A percentile compares a stretch with the other conserved stretches of the same genome.
phyloP scores from a whole-genome alignment of 2,329 filamentous ascomycete genomes.

The Curvularia sp. region DNA sequence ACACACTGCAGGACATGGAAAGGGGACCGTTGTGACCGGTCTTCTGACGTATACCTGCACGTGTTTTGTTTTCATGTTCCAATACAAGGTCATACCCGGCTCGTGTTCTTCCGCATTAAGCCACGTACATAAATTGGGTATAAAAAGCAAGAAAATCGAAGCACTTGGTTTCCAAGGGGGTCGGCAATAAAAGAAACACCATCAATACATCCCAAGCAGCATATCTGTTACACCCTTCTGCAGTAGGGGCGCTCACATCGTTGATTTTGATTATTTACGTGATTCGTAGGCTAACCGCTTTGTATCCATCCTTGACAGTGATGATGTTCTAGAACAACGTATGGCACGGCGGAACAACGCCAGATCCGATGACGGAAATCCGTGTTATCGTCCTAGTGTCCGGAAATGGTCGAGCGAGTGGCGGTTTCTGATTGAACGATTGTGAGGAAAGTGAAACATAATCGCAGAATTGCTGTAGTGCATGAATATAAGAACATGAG shows the following conservation, averaged over 20 bases:
- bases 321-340: conserved; percentile 27
- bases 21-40: conserved; percentile 18
- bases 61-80: not conserved
- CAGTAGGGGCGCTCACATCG: conserved; percentile 20
- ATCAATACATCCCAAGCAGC: conserved; percentile 5
- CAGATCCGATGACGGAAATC: conserved; percentile 26
- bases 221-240: conserved; percentile 24
- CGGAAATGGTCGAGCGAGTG: not conserved
- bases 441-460: not conserved
- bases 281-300: conserved; percentile 15
- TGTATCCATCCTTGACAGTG: conserved; percentile 9
- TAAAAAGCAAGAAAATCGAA: not conserved
- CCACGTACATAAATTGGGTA: not conserved
- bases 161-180: too few species aligned
- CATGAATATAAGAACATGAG: not conserved
- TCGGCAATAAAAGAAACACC: too few species aligned
- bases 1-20: conserved; percentile 27
- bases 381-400: conserved; percentile 13
- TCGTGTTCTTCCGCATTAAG: not conserved
- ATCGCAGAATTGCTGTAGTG: not conserved
- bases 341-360: conserved; percentile 31
- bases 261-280: conserved; percentile 30
- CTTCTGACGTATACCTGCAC: too few species aligned
- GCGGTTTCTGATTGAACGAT: not conserved
- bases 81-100: not conserved